Evolutionary conservation across 2,329 filamentous ascomycete species (phyloP).

Genomic region (Colletotrichum abscissum): DNA sequence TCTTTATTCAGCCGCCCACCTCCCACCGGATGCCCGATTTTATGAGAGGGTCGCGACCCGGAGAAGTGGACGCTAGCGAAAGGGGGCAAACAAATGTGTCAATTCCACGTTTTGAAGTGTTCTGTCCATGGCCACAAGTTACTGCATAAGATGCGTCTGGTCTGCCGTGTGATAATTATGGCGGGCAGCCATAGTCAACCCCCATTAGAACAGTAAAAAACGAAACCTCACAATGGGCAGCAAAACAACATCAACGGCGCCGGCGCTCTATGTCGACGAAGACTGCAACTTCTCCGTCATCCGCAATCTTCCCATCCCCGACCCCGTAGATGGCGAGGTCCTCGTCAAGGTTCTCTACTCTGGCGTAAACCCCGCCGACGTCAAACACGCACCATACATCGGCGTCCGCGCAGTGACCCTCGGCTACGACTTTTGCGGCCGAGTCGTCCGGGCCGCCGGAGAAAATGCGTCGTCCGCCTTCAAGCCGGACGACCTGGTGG

Average conservation of each 20-base stretch:
- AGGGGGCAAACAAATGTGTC: not conserved
- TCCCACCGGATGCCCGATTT: not conserved
- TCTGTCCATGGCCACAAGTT: not conserved
- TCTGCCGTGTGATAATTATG: not conserved
- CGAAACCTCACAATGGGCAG: not conserved
- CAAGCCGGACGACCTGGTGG: constrained; percentile 11
- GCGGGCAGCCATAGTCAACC: not conserved
- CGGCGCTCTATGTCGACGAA: constrained; percentile 20
- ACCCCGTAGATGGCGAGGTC: not conserved
- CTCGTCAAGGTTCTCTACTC: constrained; percentile 13
- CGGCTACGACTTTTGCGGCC: constrained; percentile 31
- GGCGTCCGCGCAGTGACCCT: constrained; percentile 6
- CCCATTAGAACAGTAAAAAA: too few species aligned
- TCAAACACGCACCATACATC: constrained; percentile 12
- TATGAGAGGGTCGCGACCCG: not conserved
- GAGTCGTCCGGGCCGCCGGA: not conserved
- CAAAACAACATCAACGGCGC: not conserved
- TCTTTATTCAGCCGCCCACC: not conserved
- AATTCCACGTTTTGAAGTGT: not conserved
- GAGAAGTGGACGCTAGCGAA: not conserved
- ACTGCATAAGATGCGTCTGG: not conserved
- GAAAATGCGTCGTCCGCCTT: not conserved
- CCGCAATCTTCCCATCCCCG: constrained; percentile 4
- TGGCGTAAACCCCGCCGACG: constrained; percentile 29
- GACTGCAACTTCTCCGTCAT: constrained; percentile 17